Percentiles rank a stretch among this genome's conserved stretches.
These are phyloP conservation scores for Arthrobotrys megalospora DNA, from an alignment of 2,329 filamentous ascomycete species.

Conservation along the genomic window DNA sequence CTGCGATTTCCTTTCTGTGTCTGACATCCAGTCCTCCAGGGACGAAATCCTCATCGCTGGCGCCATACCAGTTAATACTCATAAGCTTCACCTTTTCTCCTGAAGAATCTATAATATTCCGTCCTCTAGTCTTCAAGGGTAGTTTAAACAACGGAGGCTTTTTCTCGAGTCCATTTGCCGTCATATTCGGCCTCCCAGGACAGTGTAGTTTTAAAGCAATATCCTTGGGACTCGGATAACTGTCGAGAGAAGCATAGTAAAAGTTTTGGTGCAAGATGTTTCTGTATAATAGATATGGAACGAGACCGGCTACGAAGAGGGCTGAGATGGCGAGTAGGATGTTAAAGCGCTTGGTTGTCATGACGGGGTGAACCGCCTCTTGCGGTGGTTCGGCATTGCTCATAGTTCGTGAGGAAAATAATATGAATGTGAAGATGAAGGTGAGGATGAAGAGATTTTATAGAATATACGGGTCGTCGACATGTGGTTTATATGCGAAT, in stretches of 20 bases:
- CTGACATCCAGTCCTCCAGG: slow-evolving; percentile 76
- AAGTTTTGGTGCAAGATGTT: slow-evolving; percentile 55
- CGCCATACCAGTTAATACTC: slow-evolving; percentile 80
- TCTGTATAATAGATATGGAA: slow-evolving; percentile 55
- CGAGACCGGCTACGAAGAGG: slow-evolving; percentile 41
- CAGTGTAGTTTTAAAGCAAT: slow-evolving; percentile 48
- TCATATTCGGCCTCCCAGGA: slow-evolving; percentile 30
- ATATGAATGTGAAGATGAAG: slow-evolving; percentile 1
- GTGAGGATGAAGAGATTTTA: slow-evolving; percentile 1
- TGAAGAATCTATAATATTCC: slow-evolving; percentile 74
- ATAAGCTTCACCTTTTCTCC: slow-evolving; percentile 75
- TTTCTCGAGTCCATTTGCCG: slow-evolving; percentile 1
- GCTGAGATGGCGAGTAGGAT: slow-evolving; percentile 30
- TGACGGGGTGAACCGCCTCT: slow-evolving; percentile 20
- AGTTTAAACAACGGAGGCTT: slow-evolving; percentile 69
- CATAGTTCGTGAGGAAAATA: slow-evolving; percentile 25
- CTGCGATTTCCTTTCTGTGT: slow-evolving; percentile 75
- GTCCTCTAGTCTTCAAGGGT: slow-evolving; percentile 74
- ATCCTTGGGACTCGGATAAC: slow-evolving; percentile 43
- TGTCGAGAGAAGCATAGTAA: slow-evolving; percentile 35
- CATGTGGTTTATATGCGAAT: slow-evolving; percentile 31
- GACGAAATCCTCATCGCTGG: slow-evolving; percentile 77
- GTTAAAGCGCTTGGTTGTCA: slow-evolving; percentile 32
- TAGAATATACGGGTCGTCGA: neutral
- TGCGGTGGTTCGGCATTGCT: slow-evolving; percentile 36